Conservation (phyloP, 2,329 filamentous ascomycete genomes). For the Fusarium dimerum region DNA sequence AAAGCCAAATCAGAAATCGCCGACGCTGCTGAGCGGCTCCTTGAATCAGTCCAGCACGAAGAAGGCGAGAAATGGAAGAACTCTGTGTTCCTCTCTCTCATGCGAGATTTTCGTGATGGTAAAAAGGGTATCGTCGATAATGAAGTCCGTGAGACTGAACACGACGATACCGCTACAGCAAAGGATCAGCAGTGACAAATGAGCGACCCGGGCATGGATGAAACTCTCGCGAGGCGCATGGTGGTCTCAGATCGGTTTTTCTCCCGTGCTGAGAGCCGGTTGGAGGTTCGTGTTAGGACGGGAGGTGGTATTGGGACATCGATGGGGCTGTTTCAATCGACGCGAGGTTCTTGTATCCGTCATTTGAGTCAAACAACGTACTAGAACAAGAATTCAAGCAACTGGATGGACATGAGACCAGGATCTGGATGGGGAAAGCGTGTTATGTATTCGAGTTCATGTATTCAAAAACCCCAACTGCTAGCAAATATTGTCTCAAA, state of each 20-base stretch:
- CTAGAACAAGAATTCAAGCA: neutral
- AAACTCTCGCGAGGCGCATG: neutral
- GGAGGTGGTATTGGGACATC: neutral
- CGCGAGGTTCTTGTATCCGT: neutral
- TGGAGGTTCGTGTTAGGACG: neutral
- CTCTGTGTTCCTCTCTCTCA: slow-evolving; percentile 45
- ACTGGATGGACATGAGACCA: neutral
- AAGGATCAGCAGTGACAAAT: slow-evolving; percentile 20
- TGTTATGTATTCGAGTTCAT: too few species aligned
- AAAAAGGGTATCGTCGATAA: slow-evolving; percentile 46
- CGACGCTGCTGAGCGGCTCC: slow-evolving; percentile 43
- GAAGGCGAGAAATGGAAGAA: slow-evolving; percentile 49
- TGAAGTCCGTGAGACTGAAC: slow-evolving; percentile 38
- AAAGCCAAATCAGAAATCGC: slow-evolving; percentile 40
- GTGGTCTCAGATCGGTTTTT: neutral
- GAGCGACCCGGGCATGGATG: neutral
- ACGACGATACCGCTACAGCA: slow-evolving; percentile 5
- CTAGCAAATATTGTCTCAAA: too few species aligned
- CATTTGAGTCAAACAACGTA: neutral
- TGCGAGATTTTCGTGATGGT: slow-evolving; percentile 48
- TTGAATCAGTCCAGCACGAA: slow-evolving; percentile 46
- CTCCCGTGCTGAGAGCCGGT: neutral
- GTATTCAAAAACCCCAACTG: too few species aligned
- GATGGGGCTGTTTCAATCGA: neutral
- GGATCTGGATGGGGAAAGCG: neutral